Percentiles rank a stretch among this genome's conserved stretches.
These are phyloP conservation scores for Pleoardoris graminearum DNA, from an alignment of 2,329 filamentous ascomycete genomes.

Conservation along the genomic window DNA sequence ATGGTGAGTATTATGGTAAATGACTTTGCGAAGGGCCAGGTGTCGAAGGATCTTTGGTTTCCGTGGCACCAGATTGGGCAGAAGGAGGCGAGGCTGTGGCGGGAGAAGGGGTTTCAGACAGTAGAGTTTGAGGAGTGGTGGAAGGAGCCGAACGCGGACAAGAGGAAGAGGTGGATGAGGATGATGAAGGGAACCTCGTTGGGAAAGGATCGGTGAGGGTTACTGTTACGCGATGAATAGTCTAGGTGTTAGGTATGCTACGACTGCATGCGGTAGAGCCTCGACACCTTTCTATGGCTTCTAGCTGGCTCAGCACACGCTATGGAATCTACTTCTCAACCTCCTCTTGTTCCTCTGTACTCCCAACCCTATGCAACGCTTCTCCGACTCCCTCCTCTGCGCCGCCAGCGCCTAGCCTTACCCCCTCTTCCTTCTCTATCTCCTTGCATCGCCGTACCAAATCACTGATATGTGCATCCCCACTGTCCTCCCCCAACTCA, in stretches of 20 bases:
- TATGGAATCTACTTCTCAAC: slow-evolving; percentile 57
- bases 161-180: slow-evolving; percentile 9
- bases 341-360: slow-evolving; percentile 64
- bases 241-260: not conserved
- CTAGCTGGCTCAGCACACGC: too few species aligned
- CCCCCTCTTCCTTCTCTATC: slow-evolving; percentile 55
- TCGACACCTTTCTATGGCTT: too few species aligned
- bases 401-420: slow-evolving; percentile 1
- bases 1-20: not conserved
- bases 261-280: too few species aligned
- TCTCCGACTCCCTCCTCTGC: slow-evolving; percentile 10
- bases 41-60: slow-evolving; percentile 18
- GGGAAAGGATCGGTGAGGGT: slow-evolving; percentile 7
- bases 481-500: slow-evolving; percentile 72
- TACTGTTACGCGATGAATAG: not conserved
- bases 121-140: slow-evolving; percentile 12
- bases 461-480: slow-evolving; percentile 83
- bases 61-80: slow-evolving; percentile 16
- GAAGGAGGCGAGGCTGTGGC: slow-evolving; percentile 16
- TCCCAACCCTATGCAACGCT: slow-evolving; percentile 50
- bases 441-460: slow-evolving; percentile 71
- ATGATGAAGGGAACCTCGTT: slow-evolving; percentile 1
- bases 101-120: slow-evolving; percentile 13
- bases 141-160: slow-evolving; percentile 10
- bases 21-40: slow-evolving; percentile 11